Base-by-base conservation (phyloP, 2,329 filamentous ascomycete genomes). In the Alternaria alternata region DNA sequence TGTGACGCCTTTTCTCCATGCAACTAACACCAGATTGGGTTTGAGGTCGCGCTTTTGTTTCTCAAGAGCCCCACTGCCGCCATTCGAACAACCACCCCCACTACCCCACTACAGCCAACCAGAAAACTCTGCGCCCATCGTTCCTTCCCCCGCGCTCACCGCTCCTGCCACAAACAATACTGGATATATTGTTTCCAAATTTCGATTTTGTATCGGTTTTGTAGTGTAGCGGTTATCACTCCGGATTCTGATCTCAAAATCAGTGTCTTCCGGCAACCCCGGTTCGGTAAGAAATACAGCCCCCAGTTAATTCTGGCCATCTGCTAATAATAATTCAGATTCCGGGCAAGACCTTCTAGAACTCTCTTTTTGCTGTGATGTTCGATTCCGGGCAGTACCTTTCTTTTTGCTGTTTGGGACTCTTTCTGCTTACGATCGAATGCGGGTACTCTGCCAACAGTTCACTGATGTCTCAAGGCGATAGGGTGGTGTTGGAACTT, bases 141-240 rank as follows among this genome's bases (percentile, higher is more conserved):
- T 2, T 2, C 44, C 7, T 48, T 22, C 46, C 5, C 14, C 7
- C 4, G 1, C 20, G n/a, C 7, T 4, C 1, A 7, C 20, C 42
- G 42, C 2, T 6, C 11, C 30, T 7, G 9, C 2, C 16, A 6
- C 5, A 18, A 9, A 14, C 11, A 3, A 0, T 3, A 8, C 16
- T 26, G 2, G 3, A 51, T 51, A 52, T 52, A 43, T 18, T 12
- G 3, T 5, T 34, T 49, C 6, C 22, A n/a, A 9, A 28, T 14
- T 16, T 36, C 9, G 2, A 28, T 16, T 24, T 28, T 2, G n/a
- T 34, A 59, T 54, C 48, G 51, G 62, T 63, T 62, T 61, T 63
- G 59, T 66, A 63, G 60, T 67, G 61, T 67, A 70, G 67, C 61
- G 67, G 67, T 70, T 64, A 70, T 68, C 67, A 70, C 67, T 68